Percentiles rank a stretch among this genome's conserved stretches.
Evolutionary conservation across 2,329 filamentous ascomycete species (phyloP).

Genomic region (Colletotrichum zoysiae): DNA sequence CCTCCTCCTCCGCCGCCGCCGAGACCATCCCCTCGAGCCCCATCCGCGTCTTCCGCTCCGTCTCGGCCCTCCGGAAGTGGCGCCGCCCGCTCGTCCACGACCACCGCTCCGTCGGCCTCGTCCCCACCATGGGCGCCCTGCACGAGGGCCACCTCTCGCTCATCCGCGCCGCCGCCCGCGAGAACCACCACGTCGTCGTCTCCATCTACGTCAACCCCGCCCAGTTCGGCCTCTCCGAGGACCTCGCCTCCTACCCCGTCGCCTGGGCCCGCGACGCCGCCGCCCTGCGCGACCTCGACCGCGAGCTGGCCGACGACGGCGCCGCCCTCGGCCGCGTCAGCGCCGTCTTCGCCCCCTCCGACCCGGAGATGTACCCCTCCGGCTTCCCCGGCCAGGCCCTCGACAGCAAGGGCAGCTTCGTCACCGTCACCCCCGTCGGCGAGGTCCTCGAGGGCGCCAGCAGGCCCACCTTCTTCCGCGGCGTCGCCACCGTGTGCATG

Average conservation of each 20-base stretch:
- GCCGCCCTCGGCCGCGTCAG: constrained; percentile 76
- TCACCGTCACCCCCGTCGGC: constrained; percentile 88
- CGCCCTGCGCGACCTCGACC: constrained; percentile 76
- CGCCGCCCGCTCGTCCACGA: constrained; percentile 74
- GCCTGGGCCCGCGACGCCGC: constrained; percentile 86
- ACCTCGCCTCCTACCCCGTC: constrained; percentile 88
- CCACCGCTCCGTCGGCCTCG: constrained; percentile 83
- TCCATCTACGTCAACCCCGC: constrained; percentile 97
- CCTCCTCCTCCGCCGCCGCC: constrained; percentile 44
- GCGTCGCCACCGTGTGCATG: constrained; percentile 96
- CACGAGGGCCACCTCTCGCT: constrained; percentile 91
- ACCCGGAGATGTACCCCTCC: constrained; percentile 87
- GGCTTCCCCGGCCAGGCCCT: constrained; percentile 79
- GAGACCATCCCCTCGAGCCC: constrained; percentile 67
- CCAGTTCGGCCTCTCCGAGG: constrained; percentile 91
- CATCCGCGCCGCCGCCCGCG: constrained; percentile 83
- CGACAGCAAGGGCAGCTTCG: constrained; percentile 86
- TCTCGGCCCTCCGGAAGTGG: constrained; percentile 77
- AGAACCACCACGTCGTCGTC: constrained; percentile 89
- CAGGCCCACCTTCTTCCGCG: constrained; percentile 94
- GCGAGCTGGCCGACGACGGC: constrained; percentile 74
- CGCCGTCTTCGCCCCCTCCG: constrained; percentile 88
- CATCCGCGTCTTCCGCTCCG: constrained; percentile 81
- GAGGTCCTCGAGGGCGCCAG: constrained; percentile 86
- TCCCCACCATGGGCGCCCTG: constrained; percentile 98